Base-by-base conservation (phyloP, 1,284 basidiomycete species). In the Microstroma glucosiphilum region DNA sequence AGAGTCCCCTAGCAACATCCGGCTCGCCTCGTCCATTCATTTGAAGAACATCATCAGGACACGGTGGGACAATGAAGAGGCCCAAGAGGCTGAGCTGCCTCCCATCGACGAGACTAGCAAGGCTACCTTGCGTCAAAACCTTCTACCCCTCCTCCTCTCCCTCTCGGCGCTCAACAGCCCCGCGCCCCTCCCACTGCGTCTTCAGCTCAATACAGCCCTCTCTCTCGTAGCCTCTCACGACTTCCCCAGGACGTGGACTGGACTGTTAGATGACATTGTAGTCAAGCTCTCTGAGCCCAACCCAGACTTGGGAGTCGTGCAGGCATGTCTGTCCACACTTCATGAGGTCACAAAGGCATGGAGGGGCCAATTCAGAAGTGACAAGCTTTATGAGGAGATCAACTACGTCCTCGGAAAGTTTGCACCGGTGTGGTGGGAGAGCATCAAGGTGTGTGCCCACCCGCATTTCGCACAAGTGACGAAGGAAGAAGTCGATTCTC, bases 341-440 rank as follows among this genome's bases (percentile, higher is more conserved):
- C 94, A 97, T 80, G 92, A 91, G 48, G 97, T 98, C 75, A 97
- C 96, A 82, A 85, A 86, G 60, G 86, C 87, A 68, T 98, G 94
- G 94, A 86, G 94, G 60, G 86, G 91, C 4, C 89, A 89, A 72
- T 90, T 93, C 73, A 87, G 92, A 61, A 89, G 90, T 6, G 88
- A 99, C 81, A 80, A 84, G 49, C 86, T 99, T 57, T 98, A 89
- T 82, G 84, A 87, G 1, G 89, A 90, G 75, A 97, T 99, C 83
- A 96, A 96, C 81, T 85, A 89, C 65, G 94, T 97, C 59, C 84
- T 98, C 56, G 83, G 82, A 48, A 87, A 87, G 69, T 96, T 97
- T 82, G 87, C 89, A 78, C 83, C 8, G 89, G 92, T 0, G 94
- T 92, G 82, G 85, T 93, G 60, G 84, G 87, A 62, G 84, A 77